Percentiles rank a stretch among this genome's conserved stretches.
Conservation (phyloP, 2,329 filamentous ascomycete species). For the Diaporthe vaccinii region DNA sequence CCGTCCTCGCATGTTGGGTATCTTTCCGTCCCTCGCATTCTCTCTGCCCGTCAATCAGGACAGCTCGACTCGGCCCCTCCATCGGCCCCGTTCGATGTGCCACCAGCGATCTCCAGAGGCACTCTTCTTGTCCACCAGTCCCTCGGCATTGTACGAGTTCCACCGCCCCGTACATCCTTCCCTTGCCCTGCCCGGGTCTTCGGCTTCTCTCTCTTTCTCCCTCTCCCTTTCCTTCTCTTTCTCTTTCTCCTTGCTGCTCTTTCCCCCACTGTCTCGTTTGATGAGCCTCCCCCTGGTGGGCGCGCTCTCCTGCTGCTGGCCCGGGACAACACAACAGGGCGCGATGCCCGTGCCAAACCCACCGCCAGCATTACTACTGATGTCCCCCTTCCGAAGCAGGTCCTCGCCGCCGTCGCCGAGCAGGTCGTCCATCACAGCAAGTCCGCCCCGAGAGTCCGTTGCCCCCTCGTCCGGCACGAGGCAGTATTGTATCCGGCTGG, state of each 20-base stretch:
- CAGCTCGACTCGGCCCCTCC: slow-evolving; percentile 46
- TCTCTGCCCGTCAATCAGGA: slow-evolving; percentile 42
- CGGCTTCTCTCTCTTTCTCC: slow-evolving; percentile 24
- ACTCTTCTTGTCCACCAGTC: slow-evolving; percentile 51
- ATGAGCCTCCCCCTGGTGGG: slow-evolving; percentile 23
- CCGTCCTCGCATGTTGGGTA: not conserved
- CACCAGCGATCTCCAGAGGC: slow-evolving; percentile 47
- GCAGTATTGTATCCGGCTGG: slow-evolving; percentile 71
- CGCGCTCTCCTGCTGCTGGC: slow-evolving; percentile 40
- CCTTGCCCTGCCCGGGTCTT: slow-evolving; percentile 36
- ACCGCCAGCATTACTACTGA: slow-evolving; percentile 30
- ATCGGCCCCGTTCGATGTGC: slow-evolving; percentile 53
- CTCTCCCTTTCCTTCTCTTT: slow-evolving; percentile 11
- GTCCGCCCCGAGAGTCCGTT: slow-evolving; percentile 68
- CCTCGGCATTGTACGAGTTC: slow-evolving; percentile 47
- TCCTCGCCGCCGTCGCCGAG: slow-evolving; percentile 63
- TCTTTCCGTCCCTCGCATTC: not conserved
- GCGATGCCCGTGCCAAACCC: slow-evolving; percentile 37
- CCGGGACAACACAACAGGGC: slow-evolving; percentile 44
- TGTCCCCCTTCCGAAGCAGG: slow-evolving; percentile 43
- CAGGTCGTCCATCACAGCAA: slow-evolving; percentile 67
- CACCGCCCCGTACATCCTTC: slow-evolving; percentile 52
- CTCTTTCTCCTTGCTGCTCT: slow-evolving; percentile 30
- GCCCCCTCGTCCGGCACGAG: slow-evolving; percentile 70
- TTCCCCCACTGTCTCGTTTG: slow-evolving; percentile 41